These are phyloP conservation scores for Tylopilus rubrobrunneus DNA, from an alignment of 768 basidiomycete genomes.

Conservation along the genomic window DNA sequence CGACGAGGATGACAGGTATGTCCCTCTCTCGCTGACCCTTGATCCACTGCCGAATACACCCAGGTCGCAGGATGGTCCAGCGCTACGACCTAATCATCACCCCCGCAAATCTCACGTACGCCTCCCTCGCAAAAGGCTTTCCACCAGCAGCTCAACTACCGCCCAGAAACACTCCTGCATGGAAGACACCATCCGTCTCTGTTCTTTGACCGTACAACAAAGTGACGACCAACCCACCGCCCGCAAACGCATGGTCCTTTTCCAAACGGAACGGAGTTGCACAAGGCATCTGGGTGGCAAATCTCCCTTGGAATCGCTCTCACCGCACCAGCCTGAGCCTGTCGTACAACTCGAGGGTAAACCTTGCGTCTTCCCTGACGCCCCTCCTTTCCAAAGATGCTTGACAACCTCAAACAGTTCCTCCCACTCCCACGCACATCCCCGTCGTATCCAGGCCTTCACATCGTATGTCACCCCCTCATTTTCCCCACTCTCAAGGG, in stretches of 20 bases:
- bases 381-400: constrained; percentile 87
- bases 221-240: constrained; percentile 74
- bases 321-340: constrained; percentile 70
- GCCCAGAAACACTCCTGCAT: constrained; percentile 75
- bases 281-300: constrained; percentile 81
- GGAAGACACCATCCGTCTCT: constrained; percentile 48
- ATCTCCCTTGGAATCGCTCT: background rate
- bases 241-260: constrained; percentile 89
- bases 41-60: background rate
- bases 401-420: constrained; percentile 67
- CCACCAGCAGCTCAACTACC: constrained; percentile 59
- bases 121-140: constrained; percentile 84
- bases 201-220: constrained; percentile 39
- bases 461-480: constrained; percentile 52
- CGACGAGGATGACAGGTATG: constrained; percentile 79
- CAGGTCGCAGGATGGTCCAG: constrained; percentile 74
- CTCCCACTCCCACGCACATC: constrained; percentile 76
- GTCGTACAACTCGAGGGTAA: constrained; percentile 83
- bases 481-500: background rate
- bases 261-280: constrained; percentile 72
- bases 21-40: background rate
- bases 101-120: constrained; percentile 80
- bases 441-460: constrained; percentile 77
- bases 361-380: constrained; percentile 89
- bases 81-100: constrained; percentile 84